Base-by-base conservation (phyloP, 208 protist genomes). In the Angomonas ambiguus region DNA sequence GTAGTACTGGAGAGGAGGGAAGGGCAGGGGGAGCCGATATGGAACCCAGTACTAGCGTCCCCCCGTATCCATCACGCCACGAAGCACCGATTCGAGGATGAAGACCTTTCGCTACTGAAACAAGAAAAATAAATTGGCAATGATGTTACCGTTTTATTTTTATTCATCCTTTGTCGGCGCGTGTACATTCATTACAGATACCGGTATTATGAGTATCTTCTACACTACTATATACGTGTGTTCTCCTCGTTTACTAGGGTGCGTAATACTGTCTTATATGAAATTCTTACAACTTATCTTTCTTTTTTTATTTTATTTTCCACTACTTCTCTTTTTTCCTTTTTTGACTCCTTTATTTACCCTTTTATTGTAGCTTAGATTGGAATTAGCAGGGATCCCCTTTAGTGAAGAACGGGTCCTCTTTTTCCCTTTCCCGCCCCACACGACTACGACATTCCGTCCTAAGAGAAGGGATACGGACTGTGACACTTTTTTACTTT, bases 1-100 rank as follows among this genome's bases (percentile, higher is more conserved):
- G 85, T 95, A 3, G 77, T 77, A 1, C 69, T 88, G 57, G 83
- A 92, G 61, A 82, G 89, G 71, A 84, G 86, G 48, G 82, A 80
- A 20, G 31, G 60, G 0, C 75, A 87, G 25, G 79, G 65, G 4
- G 65, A 83, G 35, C 79, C 88, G 62, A 81, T 77, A 34, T 94
- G 88, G 88, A 80, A 82, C 34, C 83, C 85, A 11, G 70, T 92
- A n/a, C 83, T 90, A 45, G 67, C 65, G 11, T 67, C 61, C 31
- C 86, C 85, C 49, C 74, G 70, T 0, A 67, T 64, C 33, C 88
- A 95, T 61, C 13, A 42, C 22, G 87, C 91, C 31, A 67, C 71
- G 10, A 75, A 25, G 0, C 89, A 95, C 72, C 71, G 85, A 56
- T 30, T 79, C 0, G 82, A 88, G 33, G 89, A 95, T 27, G 86